Percentiles rank a stretch among this genome's conserved stretches.
These are phyloP conservation scores for Fusarium sp. DNA, from an alignment of 2,329 filamentous ascomycete species.

Conservation along the genomic window DNA sequence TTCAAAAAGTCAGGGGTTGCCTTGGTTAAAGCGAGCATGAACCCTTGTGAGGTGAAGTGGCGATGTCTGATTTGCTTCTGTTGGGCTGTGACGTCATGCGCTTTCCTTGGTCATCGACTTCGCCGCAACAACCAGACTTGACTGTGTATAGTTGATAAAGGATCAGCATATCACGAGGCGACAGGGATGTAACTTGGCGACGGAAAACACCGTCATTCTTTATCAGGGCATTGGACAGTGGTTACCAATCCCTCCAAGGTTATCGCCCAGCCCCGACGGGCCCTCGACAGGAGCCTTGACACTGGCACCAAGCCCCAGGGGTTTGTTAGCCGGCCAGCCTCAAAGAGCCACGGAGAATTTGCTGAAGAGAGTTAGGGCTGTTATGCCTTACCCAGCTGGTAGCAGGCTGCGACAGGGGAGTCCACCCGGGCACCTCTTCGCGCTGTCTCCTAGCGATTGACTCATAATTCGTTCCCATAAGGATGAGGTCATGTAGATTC, in stretches of 20 bases:
- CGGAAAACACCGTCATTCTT: not conserved
- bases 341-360: not conserved
- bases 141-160: constrained; percentile 8
- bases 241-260: not conserved
- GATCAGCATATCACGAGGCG: not conserved
- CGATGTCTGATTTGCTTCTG: constrained; percentile 6
- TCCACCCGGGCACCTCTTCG: not conserved
- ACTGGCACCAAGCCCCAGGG: not conserved
- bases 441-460: not conserved
- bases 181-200: not conserved
- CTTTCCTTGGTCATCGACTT: not conserved
- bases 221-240: not conserved
- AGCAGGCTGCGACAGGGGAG: not conserved
- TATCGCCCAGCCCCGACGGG: not conserved
- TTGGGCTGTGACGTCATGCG: constrained; percentile 26
- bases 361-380: not conserved
- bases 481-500: not conserved
- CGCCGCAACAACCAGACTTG: constrained; percentile 21
- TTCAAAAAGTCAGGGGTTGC: constrained; percentile 28
- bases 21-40: constrained; percentile 15
- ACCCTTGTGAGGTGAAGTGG: constrained; percentile 13
- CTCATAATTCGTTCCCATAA: not conserved
- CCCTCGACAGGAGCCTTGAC: not conserved
- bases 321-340: not conserved
- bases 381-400: not conserved